Conservation (phyloP, 1,284 basidiomycete species). For the Puccinia triticina region DNA sequence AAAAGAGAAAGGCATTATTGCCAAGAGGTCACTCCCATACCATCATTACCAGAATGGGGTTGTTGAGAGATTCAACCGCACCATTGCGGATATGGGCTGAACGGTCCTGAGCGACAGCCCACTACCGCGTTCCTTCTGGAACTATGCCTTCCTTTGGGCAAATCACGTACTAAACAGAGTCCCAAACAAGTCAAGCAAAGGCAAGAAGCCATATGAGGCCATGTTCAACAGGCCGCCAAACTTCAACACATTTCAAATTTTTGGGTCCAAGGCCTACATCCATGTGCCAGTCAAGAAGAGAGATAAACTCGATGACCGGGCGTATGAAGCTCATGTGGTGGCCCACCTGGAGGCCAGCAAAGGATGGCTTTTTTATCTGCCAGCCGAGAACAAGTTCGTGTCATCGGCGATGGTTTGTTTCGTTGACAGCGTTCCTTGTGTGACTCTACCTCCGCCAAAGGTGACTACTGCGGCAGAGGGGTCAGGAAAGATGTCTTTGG, state of each 20-base stretch:
- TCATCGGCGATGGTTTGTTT: not conserved
- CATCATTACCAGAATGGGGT: constrained; percentile 29
- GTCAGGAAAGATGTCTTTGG: too few relatives aligned
- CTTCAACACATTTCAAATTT: not conserved
- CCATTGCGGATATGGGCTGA: not conserved
- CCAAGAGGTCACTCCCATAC: not conserved
- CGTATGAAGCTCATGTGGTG: not conserved
- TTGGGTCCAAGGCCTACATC: not conserved
- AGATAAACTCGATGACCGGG: not conserved
- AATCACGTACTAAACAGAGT: constrained; percentile 1
- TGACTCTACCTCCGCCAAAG: too few relatives aligned
- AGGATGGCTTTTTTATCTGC: constrained; percentile 28
- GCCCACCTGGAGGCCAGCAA: not conserved
- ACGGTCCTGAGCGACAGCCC: not conserved
- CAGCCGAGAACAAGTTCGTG: not conserved
- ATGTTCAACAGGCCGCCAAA: not conserved
- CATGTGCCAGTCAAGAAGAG: constrained; percentile 7
- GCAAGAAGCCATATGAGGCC: not conserved
- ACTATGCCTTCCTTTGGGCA: constrained; percentile 19
- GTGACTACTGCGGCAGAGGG: too few relatives aligned
- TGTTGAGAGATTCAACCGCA: constrained; percentile 8
- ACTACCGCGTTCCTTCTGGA: not conserved
- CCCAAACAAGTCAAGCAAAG: constrained; percentile 5
- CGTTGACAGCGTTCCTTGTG: too few relatives aligned
- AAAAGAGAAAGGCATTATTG: too few relatives aligned